phyloP scores from a whole-genome alignment of 768 basidiomycete genomes.

The Royoungia palumana region DNA sequence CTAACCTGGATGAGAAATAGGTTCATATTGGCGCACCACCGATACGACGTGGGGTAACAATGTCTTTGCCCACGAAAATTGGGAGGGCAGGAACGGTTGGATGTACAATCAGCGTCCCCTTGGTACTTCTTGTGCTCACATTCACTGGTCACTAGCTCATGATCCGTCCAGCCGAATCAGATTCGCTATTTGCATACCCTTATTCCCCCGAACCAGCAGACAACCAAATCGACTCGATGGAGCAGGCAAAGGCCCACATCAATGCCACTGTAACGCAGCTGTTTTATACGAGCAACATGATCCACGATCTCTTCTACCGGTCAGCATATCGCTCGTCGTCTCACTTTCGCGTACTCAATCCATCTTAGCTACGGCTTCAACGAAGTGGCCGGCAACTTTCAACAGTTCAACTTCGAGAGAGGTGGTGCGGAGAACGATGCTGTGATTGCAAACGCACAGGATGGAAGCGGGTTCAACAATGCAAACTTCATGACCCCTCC shows the following conservation, averaged over 20 bases:
- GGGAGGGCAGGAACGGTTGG: slow-evolving; percentile 68
- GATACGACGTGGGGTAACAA: slow-evolving; percentile 89
- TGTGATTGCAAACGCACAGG: slow-evolving; percentile 93
- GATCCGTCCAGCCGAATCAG: slow-evolving; percentile 1
- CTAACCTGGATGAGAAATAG: slow-evolving; percentile 15
- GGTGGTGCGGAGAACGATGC: slow-evolving; percentile 87
- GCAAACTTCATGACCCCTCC: slow-evolving; percentile 90
- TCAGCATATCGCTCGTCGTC: slow-evolving; percentile 17
- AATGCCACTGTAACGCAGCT: slow-evolving; percentile 84
- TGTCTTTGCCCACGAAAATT: slow-evolving; percentile 93
- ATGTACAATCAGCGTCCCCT: slow-evolving; percentile 78
- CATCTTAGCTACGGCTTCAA: slow-evolving; percentile 79
- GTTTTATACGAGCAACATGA: slow-evolving; percentile 82
- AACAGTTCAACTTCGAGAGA: slow-evolving; percentile 92
- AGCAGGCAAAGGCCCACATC: slow-evolving; percentile 78
- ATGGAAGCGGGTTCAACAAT: slow-evolving; percentile 90
- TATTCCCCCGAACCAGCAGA: slow-evolving; percentile 69
- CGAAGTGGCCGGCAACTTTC: slow-evolving; percentile 93
- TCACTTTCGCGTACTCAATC: neutral
- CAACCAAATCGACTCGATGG: slow-evolving; percentile 49
- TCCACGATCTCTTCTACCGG: slow-evolving; percentile 82
- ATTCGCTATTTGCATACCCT: slow-evolving; percentile 57
- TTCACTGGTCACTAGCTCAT: neutral
- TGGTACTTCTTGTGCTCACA: slow-evolving; percentile 22
- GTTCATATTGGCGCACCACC: slow-evolving; percentile 54